A percentile compares a stretch with the other conserved stretches of the same genome.
These are phyloP conservation scores for Leptographium radiaticola DNA, from an alignment of 2,329 filamentous ascomycete species.

Conservation along the genomic window DNA sequence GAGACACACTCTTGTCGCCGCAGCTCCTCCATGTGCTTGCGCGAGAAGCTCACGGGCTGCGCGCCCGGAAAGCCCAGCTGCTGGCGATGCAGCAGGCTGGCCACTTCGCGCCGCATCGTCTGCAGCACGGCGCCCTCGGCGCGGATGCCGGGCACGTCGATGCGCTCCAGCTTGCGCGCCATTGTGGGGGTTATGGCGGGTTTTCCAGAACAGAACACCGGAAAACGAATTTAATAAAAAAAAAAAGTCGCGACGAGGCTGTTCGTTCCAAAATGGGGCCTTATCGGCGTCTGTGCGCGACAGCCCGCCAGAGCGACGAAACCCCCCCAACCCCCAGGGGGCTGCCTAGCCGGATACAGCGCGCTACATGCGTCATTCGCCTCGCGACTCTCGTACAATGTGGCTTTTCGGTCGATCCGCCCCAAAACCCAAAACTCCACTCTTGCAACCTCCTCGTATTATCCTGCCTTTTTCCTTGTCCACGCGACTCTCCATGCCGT, in stretches of 20 bases:
- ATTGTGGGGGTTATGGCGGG: background rate
- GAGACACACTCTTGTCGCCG: conserved; percentile 54
- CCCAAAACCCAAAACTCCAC: too few relatives aligned
- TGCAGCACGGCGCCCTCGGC: conserved; percentile 45
- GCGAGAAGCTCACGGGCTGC: conserved; percentile 85
- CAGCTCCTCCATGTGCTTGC: conserved; percentile 71
- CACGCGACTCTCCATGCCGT: background rate
- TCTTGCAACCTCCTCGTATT: too few relatives aligned
- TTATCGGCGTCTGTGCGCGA: too few relatives aligned
- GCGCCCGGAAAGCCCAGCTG: conserved; percentile 70
- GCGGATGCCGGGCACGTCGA: conserved; percentile 52
- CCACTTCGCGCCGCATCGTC: conserved; percentile 56
- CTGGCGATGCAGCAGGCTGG: conserved; percentile 57
- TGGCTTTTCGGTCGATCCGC: background rate
- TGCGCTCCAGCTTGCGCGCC: conserved; percentile 27
- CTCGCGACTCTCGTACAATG: background rate
- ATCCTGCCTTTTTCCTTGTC: too few relatives aligned
- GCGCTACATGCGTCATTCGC: too few relatives aligned
- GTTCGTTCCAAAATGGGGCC: too few relatives aligned
- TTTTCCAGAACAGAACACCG: background rate
- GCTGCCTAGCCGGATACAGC: too few relatives aligned
- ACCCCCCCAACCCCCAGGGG: too few relatives aligned
- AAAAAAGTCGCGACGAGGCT: too few relatives aligned
- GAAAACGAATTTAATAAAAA: background rate
- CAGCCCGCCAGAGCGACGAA: too few relatives aligned